Base-by-base conservation (phyloP, 2,329 filamentous ascomycete genomes). In the Sarocladiaceae sp. region DNA sequence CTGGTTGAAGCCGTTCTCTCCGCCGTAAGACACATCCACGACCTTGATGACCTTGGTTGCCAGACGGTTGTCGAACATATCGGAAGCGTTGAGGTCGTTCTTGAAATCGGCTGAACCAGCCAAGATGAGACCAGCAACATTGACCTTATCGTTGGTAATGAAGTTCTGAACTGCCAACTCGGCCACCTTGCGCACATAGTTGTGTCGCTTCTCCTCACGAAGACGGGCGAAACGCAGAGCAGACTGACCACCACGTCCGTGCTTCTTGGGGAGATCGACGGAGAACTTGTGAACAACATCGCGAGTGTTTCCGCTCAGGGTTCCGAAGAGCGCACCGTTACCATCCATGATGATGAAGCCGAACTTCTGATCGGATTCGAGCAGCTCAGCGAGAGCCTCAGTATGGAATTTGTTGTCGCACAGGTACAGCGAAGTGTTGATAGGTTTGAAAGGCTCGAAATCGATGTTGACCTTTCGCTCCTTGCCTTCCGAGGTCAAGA, bases 381-480 rank as follows among this genome's bases (percentile, higher is more conserved):
- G 83, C 59, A 98, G 80, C 73, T 98, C 93, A 53, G 90, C 93
- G 54, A 98, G 74, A 15, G 93, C 91, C 69, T 98, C 93, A 47
- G 93, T 98, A 65, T 98, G 93, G 70, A 98, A 98, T 64, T 98
- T 98, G 78, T 98, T 98, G 81, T 98, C 93, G 73, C 93, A 98
- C 49, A 98, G 87, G 67, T 98, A 98, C 37, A 98, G 80, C 34
- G 94, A 98, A 27, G 93, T 98, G 70, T 98, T 98, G 81, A 98
- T 98, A 49, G 93, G 93, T 78, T 98, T 98, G 79, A 98, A 98
- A 24, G 93, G 93, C 71, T 98, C 93, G 66, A 98, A 98, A 65
- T 98, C 94, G 65, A 98, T 98, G 70, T 98, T 98, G 74, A 98
- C 94, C 77, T 96, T 98, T 62, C 93, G 80, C 73, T 98, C 93